Percentiles rank a stretch among this genome's conserved stretches.
Evolutionary conservation across 805 yeast species (phyloP).

Genomic region (Saccharomycopsis selenospora): DNA sequence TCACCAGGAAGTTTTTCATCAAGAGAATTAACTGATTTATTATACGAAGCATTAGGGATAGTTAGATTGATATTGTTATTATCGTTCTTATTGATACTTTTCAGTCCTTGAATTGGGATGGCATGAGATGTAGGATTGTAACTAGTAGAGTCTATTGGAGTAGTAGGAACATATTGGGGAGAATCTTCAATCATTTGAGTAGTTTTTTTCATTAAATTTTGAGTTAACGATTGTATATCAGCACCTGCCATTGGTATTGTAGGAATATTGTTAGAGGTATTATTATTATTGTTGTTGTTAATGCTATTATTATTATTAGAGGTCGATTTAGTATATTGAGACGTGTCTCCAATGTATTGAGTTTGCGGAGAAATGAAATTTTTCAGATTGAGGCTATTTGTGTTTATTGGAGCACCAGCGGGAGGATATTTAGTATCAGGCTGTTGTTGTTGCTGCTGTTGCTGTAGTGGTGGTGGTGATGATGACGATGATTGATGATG

Average conservation of each 20-base stretch:
- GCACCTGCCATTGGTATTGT: constrained; percentile 1
- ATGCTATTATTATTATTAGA: too few species aligned
- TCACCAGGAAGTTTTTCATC: neutral
- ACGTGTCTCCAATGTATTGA: too few species aligned
- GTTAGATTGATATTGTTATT: too few species aligned
- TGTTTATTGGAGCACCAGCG: neutral
- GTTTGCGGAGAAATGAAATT: too few species aligned
- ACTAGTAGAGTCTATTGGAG: too few species aligned
- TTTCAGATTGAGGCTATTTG: too few species aligned
- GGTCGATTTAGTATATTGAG: too few species aligned
- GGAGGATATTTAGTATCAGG: neutral
- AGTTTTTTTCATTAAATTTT: constrained; percentile 15
- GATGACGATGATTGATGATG: neutral
- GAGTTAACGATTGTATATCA: constrained; percentile 13
- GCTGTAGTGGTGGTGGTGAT: constrained; percentile 1
- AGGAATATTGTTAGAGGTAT: neutral
- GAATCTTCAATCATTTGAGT: constrained; percentile 19
- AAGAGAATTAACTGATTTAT: neutral
- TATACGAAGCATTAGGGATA: too few species aligned
- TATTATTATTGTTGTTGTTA: too few species aligned
- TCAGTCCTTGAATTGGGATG: neutral
- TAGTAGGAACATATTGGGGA: constrained; percentile 1
- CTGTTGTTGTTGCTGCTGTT: neutral
- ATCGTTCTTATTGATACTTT: neutral
- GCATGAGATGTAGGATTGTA: too few species aligned